Conservation (phyloP, 805 yeast species). For the Wickerhamomyces rabaulensis region DNA sequence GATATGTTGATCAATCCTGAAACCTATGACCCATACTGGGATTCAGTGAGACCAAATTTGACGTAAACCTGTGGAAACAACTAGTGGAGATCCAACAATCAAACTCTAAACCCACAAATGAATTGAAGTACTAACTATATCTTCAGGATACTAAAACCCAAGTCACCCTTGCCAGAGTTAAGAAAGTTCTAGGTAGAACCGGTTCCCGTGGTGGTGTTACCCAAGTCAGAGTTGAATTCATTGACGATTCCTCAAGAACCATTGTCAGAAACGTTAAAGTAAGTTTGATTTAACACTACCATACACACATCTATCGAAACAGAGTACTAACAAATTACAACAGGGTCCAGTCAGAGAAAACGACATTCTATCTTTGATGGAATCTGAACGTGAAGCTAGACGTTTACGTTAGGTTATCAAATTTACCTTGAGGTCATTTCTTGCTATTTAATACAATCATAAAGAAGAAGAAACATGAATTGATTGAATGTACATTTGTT, state of each 20-base stretch:
- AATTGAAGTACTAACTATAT: slow-evolving; percentile 2
- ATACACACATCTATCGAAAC: neutral
- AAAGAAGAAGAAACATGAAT: slow-evolving; percentile 13
- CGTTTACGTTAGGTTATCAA: slow-evolving; percentile 65
- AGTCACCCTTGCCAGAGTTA: slow-evolving; percentile 99
- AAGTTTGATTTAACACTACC: slow-evolving; percentile 4
- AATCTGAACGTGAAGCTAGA: slow-evolving; percentile 99
- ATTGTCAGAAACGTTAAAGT: slow-evolving; percentile 92
- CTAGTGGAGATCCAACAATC: neutral
- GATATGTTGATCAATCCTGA: neutral
- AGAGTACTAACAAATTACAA: slow-evolving; percentile 9
- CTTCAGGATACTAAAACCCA: slow-evolving; percentile 34
- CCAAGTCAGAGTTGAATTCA: slow-evolving; percentile 96
- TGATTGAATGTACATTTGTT: slow-evolving; percentile 26
- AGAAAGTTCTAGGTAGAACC: slow-evolving; percentile 99
- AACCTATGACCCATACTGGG: no score
- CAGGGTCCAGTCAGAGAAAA: slow-evolving; percentile 93
- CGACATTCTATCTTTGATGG: slow-evolving; percentile 98
- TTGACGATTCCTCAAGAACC: slow-evolving; percentile 92
- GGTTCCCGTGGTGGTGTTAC: slow-evolving; percentile 99
- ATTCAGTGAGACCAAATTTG: no score
- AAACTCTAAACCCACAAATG: neutral
- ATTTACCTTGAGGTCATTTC: slow-evolving; percentile 12
- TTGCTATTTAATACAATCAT: slow-evolving; percentile 13
- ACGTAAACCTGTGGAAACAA: no score